A percentile compares a stretch with the other conserved stretches of the same genome.
Evolutionary conservation across 805 yeast species (phyloP).

Genomic region (Ogataea henricii): DNA sequence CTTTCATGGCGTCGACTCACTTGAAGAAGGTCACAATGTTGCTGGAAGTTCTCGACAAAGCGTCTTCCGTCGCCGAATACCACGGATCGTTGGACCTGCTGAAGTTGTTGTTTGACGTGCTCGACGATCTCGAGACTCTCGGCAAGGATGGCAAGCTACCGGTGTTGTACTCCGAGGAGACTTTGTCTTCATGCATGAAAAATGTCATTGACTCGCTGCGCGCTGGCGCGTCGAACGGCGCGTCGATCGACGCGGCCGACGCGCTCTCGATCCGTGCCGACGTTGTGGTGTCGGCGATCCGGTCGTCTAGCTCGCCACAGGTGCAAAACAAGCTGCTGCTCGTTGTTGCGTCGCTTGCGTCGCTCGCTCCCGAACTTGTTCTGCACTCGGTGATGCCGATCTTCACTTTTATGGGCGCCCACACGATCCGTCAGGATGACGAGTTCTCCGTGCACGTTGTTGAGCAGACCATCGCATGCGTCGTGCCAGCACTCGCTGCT

Average conservation of each 20-base stretch:
- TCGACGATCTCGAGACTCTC: slow-evolving; percentile 77
- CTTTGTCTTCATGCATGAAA: slow-evolving; percentile 83
- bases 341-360: slow-evolving; percentile 84
- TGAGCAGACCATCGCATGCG: slow-evolving; percentile 85
- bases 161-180: slow-evolving; percentile 87
- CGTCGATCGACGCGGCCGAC: slow-evolving; percentile 44
- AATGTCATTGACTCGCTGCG: slow-evolving; percentile 57
- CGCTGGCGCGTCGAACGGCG: slow-evolving; percentile 33
- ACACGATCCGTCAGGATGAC: slow-evolving; percentile 94
- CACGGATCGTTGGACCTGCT: slow-evolving; percentile 40
- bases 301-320: slow-evolving; percentile 89
- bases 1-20: slow-evolving; percentile 74
- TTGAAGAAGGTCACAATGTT: slow-evolving; percentile 75
- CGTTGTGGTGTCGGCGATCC: slow-evolving; percentile 84
- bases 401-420: slow-evolving; percentile 98
- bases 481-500: slow-evolving; percentile 82
- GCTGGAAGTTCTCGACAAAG: slow-evolving; percentile 73
- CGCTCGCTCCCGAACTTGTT: slow-evolving; percentile 86
- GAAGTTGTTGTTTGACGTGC: slow-evolving; percentile 50
- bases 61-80: slow-evolving; percentile 24
- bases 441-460: slow-evolving; percentile 91
- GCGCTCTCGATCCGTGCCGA: slow-evolving; percentile 80
- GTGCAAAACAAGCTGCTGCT: slow-evolving; percentile 86
- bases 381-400: slow-evolving; percentile 99
- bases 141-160: slow-evolving; percentile 93